These are phyloP conservation scores for Cymbidium sinense DNA, from an alignment of 106 monocot species.

Conservation along the genomic window DNA sequence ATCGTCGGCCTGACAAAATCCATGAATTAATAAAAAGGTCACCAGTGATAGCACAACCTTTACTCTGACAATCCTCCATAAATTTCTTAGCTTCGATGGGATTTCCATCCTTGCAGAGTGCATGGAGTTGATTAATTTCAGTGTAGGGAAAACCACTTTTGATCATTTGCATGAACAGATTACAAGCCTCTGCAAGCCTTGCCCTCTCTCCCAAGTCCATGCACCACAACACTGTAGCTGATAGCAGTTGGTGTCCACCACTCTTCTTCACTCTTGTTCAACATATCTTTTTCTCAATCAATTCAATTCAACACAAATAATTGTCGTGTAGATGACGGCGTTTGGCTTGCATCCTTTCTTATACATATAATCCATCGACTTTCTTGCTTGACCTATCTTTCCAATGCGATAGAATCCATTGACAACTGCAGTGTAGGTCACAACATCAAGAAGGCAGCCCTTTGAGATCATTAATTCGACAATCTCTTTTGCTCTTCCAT, in stretches of 20 bases:
- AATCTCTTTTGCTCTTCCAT: conserved; percentile 78
- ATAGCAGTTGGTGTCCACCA: conserved; percentile 77
- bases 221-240: conserved; percentile 67
- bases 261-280: conserved; percentile 73
- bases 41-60: conserved; percentile 73
- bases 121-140: conserved; percentile 74
- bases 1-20: conserved; percentile 63
- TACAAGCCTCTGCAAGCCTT: conserved; percentile 70
- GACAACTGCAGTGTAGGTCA: conserved; percentile 84
- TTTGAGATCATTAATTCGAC: conserved; percentile 73
- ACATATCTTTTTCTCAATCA: conserved; percentile 65
- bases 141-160: conserved; percentile 73
- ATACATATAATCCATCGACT: too few species aligned
- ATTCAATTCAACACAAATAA: conserved; percentile 72
- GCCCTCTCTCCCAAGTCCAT: conserved; percentile 81
- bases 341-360: too few species aligned
- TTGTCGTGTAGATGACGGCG: too few species aligned
- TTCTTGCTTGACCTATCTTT: too few species aligned
- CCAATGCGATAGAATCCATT: too few species aligned
- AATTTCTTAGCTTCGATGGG: conserved; percentile 56
- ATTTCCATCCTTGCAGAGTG: conserved; percentile 46
- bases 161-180: conserved; percentile 69
- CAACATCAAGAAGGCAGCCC: conserved; percentile 71
- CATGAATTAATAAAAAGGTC: conserved; percentile 88
- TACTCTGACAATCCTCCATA: conserved; percentile 84